Evolutionary conservation across 2,329 filamentous ascomycete species (phyloP), one percentile per base, ranked within the genome.

Genomic region (Paracoccidioides lutzii): DNA sequence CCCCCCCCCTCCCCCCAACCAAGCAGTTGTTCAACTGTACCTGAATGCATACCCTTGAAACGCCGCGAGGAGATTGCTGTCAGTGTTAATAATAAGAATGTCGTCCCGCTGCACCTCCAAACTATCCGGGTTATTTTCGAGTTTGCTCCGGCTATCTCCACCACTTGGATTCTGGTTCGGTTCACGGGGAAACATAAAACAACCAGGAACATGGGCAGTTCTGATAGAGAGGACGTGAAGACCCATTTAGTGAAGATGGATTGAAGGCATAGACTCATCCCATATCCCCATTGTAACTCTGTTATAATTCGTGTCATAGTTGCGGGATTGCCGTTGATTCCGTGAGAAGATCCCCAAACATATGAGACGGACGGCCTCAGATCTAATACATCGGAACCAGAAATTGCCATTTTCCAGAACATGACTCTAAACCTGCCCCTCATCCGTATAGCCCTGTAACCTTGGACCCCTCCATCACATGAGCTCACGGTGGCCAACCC

Each of bases 61-160:
- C 42, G 22, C 22, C 22, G 1, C 22, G 1, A 22, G 22, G 22
- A 22, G 22, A 22, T 22, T 44, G 42, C 42, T 12, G 14, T n/a
- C 12, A 2, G 42, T n/a, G 14, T 22, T n/a, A 22, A 22, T 44
- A 8, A n/a, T 44, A n/a, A 8, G 15, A 22, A n/a, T 38, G 12
- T 38, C 37, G 3, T 38, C 37, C 40, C 40, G 40, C 40, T 33
- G 22, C 22, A 22, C 22, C 22, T 22, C 43, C 44, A 3, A 33
- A 14, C 32, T 9, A n/a, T 50, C 46, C 46, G 46, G 46, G 9
- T 50, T 50, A 50, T 50, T 50, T 50, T 50, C 46, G 46, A 40
- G 32, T 37, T 22, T 28, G 46, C 35, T 37, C 46, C 46, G 46
- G 35, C 35, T 50, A 50, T 50, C 46, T 32, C 46, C 46, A 40